Base-by-base conservation (phyloP, 768 basidiomycete species). In the Pholiota molesta region DNA sequence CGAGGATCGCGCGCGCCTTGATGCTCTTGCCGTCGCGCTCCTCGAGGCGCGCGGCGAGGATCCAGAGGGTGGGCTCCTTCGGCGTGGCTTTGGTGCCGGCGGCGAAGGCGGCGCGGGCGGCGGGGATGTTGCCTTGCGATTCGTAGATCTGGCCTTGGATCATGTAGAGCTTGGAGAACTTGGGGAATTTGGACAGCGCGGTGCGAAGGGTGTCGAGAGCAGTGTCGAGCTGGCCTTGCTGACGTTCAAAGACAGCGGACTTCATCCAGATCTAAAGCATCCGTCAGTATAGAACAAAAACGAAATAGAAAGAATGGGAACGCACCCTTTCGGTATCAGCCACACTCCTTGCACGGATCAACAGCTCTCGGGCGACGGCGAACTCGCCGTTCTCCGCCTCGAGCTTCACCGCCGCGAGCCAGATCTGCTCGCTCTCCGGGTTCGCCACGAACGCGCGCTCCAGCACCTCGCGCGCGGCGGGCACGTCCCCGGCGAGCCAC, bases 391-490 rank as follows among this genome's bases (percentile, higher is more conserved):
- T 99, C 80, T 98, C 96, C 0, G 95, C 94, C 72, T 98, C 97
- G 5, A 98, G 81, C 74, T 99, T 99, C 65, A 97, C 94, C 29
- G 97, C 97, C 2, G 97, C 97, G 57, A 99, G 79, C 95, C 96
- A 99, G 70, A 99, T 98, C 66, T 91, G 89, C 77, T 99, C 97
- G 71, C 93, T 96, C 74, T 98, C 95, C 13, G 95, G 93, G 71
- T 99, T 99, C 59, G 94, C 93, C 55, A 91, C 86, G 81, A 98
- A 98, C 0, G 97, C 95, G 40, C 84, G 84, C 63, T 90, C 93
- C 14, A 99, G 87, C 14, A 97, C 91, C 65, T 89, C 87, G 37
- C 95, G 90, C 2, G 97, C 94, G n/a, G 89, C 91, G 1, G 89
- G 86, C 14, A 99, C 93, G 69, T 99, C 93, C 7, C 92, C 93